Conservation (phyloP, 129 eudicot species). For the Chrysanthemum makinoi region DNA sequence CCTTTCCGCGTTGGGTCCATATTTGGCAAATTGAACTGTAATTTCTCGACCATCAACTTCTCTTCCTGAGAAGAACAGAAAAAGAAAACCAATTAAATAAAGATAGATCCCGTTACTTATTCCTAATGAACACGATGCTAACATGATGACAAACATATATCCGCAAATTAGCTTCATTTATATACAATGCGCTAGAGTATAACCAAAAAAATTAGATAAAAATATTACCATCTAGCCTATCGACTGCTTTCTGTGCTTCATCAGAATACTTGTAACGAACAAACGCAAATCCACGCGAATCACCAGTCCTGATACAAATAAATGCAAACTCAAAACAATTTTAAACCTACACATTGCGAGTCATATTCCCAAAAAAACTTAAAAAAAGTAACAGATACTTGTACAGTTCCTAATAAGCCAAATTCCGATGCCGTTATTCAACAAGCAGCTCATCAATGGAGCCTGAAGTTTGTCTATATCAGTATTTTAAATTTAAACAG, state of each 20-base stretch:
- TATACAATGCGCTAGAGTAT: background rate
- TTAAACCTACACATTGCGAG: background rate
- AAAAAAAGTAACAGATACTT: background rate
- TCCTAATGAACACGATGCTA: background rate
- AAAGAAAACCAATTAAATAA: background rate
- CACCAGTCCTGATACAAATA: slow-evolving; percentile 53
- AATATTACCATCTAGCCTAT: slow-evolving; percentile 56
- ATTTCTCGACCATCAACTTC: slow-evolving; percentile 95
- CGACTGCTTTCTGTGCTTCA: slow-evolving; percentile 79
- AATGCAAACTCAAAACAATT: background rate
- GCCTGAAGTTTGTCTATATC: too few species aligned
- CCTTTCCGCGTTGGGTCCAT: slow-evolving; percentile 92
- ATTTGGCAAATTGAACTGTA: slow-evolving; percentile 92
- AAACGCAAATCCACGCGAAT: slow-evolving; percentile 79
- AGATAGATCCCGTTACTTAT: background rate
- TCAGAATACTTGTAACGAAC: slow-evolving; percentile 72
- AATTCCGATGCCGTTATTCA: background rate
- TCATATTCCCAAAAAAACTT: background rate
- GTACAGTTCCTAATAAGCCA: background rate
- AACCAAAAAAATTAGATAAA: background rate
- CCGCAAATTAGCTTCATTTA: too few species aligned
- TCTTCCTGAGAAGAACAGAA: slow-evolving; percentile 49
- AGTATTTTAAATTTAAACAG: too few species aligned
- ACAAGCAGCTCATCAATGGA: too few species aligned
- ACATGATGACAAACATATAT: background rate